Percentiles rank a stretch among this genome's conserved stretches.
Evolutionary conservation across 331 rosid species (phyloP).

Genomic region (Cucumis variabilis): DNA sequence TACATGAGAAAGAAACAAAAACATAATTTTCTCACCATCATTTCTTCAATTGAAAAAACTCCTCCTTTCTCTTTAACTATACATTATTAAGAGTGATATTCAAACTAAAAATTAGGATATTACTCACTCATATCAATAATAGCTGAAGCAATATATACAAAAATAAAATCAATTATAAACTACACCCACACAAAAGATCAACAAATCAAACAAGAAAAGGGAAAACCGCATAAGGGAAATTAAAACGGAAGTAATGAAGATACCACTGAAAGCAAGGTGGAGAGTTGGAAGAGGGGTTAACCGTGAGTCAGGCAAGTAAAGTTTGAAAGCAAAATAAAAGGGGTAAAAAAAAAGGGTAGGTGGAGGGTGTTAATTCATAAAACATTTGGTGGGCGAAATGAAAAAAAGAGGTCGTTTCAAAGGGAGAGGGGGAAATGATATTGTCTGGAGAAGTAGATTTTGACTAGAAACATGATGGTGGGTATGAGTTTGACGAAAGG

Average conservation of each 20-base stretch:
- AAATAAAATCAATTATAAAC: too few relatives aligned
- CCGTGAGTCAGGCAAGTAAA: neutral
- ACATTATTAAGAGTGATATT: too few relatives aligned
- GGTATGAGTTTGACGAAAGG: constrained; percentile 20
- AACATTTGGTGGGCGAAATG: constrained; percentile 18
- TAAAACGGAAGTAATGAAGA: neutral
- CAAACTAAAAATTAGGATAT: too few relatives aligned
- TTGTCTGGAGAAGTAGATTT: neutral
- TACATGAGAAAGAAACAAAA: too few relatives aligned
- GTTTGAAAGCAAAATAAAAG: neutral
- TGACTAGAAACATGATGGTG: constrained; percentile 22
- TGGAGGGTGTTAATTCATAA: constrained; percentile 12
- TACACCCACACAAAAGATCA: neutral
- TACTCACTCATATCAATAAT: too few relatives aligned
- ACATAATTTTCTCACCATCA: too few relatives aligned
- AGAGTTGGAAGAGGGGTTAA: neutral
- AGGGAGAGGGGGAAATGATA: neutral
- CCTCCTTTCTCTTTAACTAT: too few relatives aligned
- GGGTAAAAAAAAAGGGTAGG: neutral
- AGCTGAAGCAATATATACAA: too few relatives aligned
- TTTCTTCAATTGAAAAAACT: too few relatives aligned
- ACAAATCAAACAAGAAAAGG: neutral
- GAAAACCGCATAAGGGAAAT: neutral
- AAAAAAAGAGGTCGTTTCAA: neutral
- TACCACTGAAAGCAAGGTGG: neutral